Percentiles rank a stretch among this genome's conserved stretches.
Conservation (phyloP, 2,329 filamentous ascomycete genomes). For the Curvularia spicifera region DNA sequence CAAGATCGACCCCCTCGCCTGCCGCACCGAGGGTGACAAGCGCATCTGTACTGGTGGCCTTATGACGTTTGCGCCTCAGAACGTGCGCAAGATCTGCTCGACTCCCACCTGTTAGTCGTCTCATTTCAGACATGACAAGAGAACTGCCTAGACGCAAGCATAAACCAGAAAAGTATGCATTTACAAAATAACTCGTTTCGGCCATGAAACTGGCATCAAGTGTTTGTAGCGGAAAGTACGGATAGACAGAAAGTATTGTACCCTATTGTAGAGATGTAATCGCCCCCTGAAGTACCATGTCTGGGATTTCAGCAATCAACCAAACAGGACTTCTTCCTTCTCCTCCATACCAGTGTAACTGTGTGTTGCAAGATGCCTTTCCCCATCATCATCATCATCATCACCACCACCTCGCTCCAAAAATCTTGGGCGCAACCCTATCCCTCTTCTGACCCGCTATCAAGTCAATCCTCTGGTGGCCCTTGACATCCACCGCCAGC, state of each 20-base stretch:
- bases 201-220: background rate
- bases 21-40: constrained; percentile 12
- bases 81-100: constrained; percentile 27
- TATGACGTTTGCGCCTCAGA: constrained; percentile 28
- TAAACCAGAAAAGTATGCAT: background rate
- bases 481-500: constrained; percentile 79
- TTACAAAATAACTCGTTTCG: background rate
- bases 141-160: background rate
- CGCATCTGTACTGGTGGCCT: constrained; percentile 18
- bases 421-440: constrained; percentile 45
- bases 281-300: background rate
- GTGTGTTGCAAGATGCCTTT: background rate
- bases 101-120: constrained; percentile 21
- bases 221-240: background rate
- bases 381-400: constrained; percentile 27
- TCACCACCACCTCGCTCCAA: constrained; percentile 48
- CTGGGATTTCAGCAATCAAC: background rate
- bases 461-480: constrained; percentile 58
- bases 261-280: background rate
- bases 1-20: constrained; percentile 20
- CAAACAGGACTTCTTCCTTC: background rate
- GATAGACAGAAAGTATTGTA: background rate
- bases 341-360: background rate
- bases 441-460: constrained; percentile 36
- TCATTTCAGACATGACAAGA: background rate